Evolutionary conservation across 306 rosid species (phyloP).

Genomic region (Dryas alaskensis): DNA sequence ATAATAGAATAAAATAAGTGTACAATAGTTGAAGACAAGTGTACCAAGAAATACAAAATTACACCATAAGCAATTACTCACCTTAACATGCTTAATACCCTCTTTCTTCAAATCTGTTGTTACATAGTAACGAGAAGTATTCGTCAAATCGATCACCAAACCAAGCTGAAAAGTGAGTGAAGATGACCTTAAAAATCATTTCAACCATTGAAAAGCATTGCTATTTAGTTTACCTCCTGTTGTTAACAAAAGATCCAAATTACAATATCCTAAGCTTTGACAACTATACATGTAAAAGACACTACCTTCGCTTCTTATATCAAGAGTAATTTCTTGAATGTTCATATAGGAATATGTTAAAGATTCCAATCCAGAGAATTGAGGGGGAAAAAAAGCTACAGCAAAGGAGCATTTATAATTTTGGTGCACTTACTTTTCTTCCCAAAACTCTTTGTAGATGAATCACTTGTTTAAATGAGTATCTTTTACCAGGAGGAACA

Average conservation of each 20-base stretch:
- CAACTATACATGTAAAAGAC: background rate
- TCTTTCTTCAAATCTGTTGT: conserved; percentile 82
- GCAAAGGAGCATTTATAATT: background rate
- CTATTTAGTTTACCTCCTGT: background rate
- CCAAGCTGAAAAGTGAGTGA: conserved; percentile 77
- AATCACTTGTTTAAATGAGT: conserved; percentile 96
- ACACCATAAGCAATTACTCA: conserved; percentile 30
- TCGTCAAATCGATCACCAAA: conserved; percentile 94
- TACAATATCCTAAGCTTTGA: background rate
- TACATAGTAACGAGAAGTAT: conserved; percentile 85
- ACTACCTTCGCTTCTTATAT: background rate
- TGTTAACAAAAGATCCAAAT: background rate
- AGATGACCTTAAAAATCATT: conserved; percentile 24
- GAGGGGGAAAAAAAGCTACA: background rate
- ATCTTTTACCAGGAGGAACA: conserved; percentile 92
- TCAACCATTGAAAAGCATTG: conserved; percentile 3
- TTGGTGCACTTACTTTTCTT: conserved; percentile 65
- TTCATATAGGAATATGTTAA: background rate
- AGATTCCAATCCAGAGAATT: background rate
- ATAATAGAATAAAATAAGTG: conserved; percentile 16
- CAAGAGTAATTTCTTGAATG: background rate
- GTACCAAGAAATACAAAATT: conserved; percentile 21
- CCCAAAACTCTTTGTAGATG: conserved; percentile 91
- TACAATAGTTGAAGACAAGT: conserved; percentile 16
- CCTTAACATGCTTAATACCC: conserved; percentile 97